Evolutionary conservation across 345 rosid genomes (phyloP).

Genomic region (Citrus reticulata): DNA sequence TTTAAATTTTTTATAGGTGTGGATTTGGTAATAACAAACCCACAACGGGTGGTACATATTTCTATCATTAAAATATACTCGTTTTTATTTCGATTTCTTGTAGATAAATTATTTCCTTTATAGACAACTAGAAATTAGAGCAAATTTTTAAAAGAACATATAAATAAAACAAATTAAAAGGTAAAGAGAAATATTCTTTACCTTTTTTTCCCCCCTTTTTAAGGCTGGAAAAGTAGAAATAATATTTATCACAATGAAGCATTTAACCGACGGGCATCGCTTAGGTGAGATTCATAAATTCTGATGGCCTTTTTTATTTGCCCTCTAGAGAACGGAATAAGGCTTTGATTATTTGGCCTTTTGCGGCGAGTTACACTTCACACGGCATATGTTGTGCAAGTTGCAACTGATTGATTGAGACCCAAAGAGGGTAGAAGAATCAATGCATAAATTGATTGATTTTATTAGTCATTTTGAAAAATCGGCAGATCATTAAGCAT

Average conservation of each 20-base stretch:
- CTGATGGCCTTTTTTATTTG: neutral
- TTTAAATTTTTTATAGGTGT: no score
- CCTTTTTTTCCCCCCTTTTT: neutral
- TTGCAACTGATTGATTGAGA: neutral
- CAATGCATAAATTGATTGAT: neutral
- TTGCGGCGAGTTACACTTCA: neutral
- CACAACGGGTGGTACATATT: no score
- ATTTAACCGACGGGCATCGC: neutral
- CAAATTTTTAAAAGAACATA: no score
- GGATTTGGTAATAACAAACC: no score
- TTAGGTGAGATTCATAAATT: slow-evolving; percentile 1
- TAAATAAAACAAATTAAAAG: neutral
- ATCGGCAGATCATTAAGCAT: neutral
- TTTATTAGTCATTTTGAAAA: neutral
- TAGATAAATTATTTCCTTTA: no score
- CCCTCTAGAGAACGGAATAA: neutral
- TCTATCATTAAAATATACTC: no score
- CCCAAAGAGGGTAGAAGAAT: neutral
- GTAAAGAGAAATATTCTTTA: neutral
- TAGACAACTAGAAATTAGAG: no score
- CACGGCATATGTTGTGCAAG: neutral
- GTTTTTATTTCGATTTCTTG: no score
- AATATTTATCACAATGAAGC: neutral
- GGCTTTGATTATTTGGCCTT: neutral
- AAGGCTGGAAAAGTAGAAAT: neutral